Percentiles rank a stretch among this genome's conserved stretches.
These are phyloP conservation scores for Citeromyces nyonsensis DNA, from an alignment of 805 yeast genomes.

Conservation along the genomic window DNA sequence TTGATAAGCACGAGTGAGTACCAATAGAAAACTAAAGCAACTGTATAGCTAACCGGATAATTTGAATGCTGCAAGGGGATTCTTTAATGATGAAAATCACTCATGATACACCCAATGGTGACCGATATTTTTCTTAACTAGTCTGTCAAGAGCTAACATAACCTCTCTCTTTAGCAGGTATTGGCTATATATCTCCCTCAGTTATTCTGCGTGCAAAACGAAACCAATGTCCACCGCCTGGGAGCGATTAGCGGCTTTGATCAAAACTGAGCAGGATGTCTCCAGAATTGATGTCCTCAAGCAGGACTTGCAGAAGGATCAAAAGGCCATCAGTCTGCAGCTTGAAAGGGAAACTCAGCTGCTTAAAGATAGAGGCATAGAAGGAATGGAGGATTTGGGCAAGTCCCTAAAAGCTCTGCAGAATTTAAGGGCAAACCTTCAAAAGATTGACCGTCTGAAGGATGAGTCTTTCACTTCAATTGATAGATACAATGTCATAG, in stretches of 20 bases:
- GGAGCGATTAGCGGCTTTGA: slow-evolving; percentile 1
- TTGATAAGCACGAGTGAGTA: no score
- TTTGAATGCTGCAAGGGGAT: no score
- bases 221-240: no score
- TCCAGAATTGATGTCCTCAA: slow-evolving; percentile 34
- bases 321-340: slow-evolving; percentile 60
- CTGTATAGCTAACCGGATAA: no score
- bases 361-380: slow-evolving; percentile 40
- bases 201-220: no score
- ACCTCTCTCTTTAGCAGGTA: no score
- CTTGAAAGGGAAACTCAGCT: slow-evolving; percentile 53
- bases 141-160: no score
- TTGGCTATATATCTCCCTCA: no score
- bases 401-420: slow-evolving; percentile 28
- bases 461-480: slow-evolving; percentile 44
- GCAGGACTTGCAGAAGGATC: slow-evolving; percentile 50
- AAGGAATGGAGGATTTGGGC: slow-evolving; percentile 20
- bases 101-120: no score
- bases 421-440: slow-evolving; percentile 27
- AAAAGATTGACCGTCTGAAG: slow-evolving; percentile 29
- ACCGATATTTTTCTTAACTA: no score
- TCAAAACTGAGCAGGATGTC: slow-evolving; percentile 23
- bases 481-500: slow-evolving; percentile 52
- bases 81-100: no score
- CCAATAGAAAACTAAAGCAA: no score